These are phyloP conservation scores for Tylopilus sp. DNA, from an alignment of 768 basidiomycete species.

Conservation along the genomic window DNA sequence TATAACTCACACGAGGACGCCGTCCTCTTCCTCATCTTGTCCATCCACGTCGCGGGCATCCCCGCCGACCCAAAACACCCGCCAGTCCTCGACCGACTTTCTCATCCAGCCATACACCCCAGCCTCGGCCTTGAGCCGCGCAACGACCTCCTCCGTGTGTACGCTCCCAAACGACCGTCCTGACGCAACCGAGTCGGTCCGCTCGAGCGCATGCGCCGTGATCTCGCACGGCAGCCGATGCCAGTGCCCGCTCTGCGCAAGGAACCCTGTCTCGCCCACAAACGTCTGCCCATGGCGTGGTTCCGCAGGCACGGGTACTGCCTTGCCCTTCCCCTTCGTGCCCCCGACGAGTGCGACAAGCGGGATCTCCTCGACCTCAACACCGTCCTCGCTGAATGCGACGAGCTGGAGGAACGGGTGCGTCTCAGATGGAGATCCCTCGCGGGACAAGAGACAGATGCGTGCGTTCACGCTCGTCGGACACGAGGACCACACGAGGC, in stretches of 20 bases:
- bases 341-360: slow-evolving; percentile 42
- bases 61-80: slow-evolving; percentile 82
- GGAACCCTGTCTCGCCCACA: slow-evolving; percentile 54
- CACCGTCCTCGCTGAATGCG: slow-evolving; percentile 63
- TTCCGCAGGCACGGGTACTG: slow-evolving; percentile 37
- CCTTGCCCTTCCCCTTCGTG: not conserved
- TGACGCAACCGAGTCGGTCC: slow-evolving; percentile 46
- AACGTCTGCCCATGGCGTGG: slow-evolving; percentile 55
- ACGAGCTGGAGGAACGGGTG: slow-evolving; percentile 61
- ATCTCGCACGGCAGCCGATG: slow-evolving; percentile 26
- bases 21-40: slow-evolving; percentile 28
- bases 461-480: slow-evolving; percentile 57
- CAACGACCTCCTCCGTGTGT: slow-evolving; percentile 49
- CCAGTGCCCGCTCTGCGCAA: slow-evolving; percentile 49
- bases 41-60: slow-evolving; percentile 31
- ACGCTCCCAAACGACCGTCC: slow-evolving; percentile 45
- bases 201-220: slow-evolving; percentile 34
- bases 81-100: slow-evolving; percentile 71
- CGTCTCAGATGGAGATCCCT: not conserved
- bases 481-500: slow-evolving; percentile 53
- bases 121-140: slow-evolving; percentile 47
- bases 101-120: slow-evolving; percentile 79
- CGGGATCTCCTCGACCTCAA: slow-evolving; percentile 71
- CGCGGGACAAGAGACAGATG: slow-evolving; percentile 34
- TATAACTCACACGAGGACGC: slow-evolving; percentile 27